Conservation (phyloP, 768 basidiomycete genomes). For the Hemileccinum rubropunctum region DNA sequence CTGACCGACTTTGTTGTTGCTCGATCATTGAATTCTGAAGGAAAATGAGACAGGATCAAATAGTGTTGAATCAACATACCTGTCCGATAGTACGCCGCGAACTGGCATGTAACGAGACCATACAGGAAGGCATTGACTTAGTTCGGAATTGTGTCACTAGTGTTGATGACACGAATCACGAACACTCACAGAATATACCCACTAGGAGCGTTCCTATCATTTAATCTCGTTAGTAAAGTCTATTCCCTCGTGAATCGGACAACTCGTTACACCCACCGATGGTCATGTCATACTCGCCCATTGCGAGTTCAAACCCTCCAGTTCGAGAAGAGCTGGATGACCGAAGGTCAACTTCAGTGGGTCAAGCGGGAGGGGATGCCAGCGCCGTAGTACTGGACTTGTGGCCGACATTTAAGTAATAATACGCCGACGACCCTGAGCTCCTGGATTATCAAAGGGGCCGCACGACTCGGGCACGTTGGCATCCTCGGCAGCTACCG, state of each 20-base stretch:
- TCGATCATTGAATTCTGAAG: constrained; percentile 10
- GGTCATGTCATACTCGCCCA: neutral
- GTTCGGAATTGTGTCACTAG: neutral
- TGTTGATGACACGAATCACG: neutral
- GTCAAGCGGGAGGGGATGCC: neutral
- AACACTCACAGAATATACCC: constrained; percentile 14
- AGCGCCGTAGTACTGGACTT: no score
- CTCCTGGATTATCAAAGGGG: no score
- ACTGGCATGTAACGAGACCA: constrained; percentile 41
- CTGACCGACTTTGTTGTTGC: constrained; percentile 1
- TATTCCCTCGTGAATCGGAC: neutral
- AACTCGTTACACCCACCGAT: neutral
- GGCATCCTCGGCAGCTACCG: no score
- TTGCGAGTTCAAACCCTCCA: neutral
- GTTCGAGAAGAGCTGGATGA: no score
- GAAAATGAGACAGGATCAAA: neutral
- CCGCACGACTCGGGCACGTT: no score
- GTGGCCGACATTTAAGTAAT: no score
- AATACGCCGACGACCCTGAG: no score
- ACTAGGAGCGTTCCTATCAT: constrained; percentile 11
- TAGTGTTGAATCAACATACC: neutral
- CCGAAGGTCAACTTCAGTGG: no score
- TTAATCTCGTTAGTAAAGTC: neutral
- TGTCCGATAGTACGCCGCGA: constrained; percentile 35
- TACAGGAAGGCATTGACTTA: constrained; percentile 29